phyloP scores from a whole-genome alignment of 805 yeast species.

The Pachysolen tannophilus region DNA sequence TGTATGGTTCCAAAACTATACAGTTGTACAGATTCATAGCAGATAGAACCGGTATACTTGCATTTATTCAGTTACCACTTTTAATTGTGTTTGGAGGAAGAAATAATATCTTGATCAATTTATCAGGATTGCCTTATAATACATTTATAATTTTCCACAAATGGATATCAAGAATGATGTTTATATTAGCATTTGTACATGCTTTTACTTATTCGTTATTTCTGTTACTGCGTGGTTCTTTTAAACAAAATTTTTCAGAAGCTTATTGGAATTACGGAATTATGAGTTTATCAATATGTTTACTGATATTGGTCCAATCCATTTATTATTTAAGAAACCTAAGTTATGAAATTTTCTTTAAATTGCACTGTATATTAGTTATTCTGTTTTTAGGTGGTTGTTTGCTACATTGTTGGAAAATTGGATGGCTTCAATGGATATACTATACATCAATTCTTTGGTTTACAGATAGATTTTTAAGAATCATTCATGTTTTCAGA shows the following conservation, averaged over 20 bases:
- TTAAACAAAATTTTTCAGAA: slow-evolving; percentile 4
- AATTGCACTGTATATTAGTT: slow-evolving; percentile 37
- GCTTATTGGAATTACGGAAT: slow-evolving; percentile 13
- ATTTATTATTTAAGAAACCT: slow-evolving; percentile 34
- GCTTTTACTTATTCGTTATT: slow-evolving; percentile 21
- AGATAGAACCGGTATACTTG: slow-evolving; percentile 48
- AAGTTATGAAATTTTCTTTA: slow-evolving; percentile 38
- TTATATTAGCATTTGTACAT: slow-evolving; percentile 21
- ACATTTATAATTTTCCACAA: slow-evolving; percentile 35
- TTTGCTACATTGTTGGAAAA: slow-evolving; percentile 31
- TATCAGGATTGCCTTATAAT: slow-evolving; percentile 41
- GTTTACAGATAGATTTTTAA: slow-evolving; percentile 30
- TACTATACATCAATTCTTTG: slow-evolving; percentile 30
- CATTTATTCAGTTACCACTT: slow-evolving; percentile 36
- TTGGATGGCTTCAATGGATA: slow-evolving; percentile 35
- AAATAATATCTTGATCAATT: slow-evolving; percentile 45
- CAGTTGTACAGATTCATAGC: slow-evolving; percentile 36
- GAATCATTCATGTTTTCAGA: slow-evolving; percentile 25
- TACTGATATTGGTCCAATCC: slow-evolving; percentile 36
- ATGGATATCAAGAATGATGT: slow-evolving; percentile 30
- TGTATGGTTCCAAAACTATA: slow-evolving; percentile 12
- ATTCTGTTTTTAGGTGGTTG: slow-evolving; percentile 37
- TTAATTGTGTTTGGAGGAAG: slow-evolving; percentile 49
- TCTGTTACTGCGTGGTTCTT: slow-evolving; percentile 13
- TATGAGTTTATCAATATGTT: slow-evolving; percentile 29